Evolutionary conservation across 176 grass and related monocot species (phyloP), one percentile per base, ranked within the genome.

Genomic region (Zizania latifolia): DNA sequence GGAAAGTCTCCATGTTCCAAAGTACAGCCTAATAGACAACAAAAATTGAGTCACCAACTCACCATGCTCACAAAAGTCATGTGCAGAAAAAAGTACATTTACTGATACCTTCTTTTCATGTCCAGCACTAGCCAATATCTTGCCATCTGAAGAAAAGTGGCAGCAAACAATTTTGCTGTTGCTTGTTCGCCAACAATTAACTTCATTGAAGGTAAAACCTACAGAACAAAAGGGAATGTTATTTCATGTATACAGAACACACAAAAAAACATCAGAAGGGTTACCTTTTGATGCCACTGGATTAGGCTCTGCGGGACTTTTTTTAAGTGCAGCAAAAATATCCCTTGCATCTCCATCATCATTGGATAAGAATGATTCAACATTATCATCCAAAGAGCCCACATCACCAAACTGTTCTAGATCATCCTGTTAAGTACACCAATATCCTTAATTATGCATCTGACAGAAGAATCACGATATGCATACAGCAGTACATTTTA

Each of bases 311-410:
- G 90, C 46, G 3, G 87, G 84, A 54, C 84, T 83, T 72, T 76
- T 84, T 87, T 98, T 94, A 60, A 92, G 57, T 71, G 91, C 86
- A 59, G 89, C 84, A 92, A 98, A 98, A 54, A 94, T 98, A 62
- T 98, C 95, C 65, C 95, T 87, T 29, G 84, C 68, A 72, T 94
- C 94, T 77, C 84, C 95, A 70, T 93, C 90, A 33, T 92, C 89
- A 84, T 98, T 90, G 22, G 95, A 94, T 75, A 98, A 84, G 82
- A 98, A 98, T 34, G 95, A 98, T 87, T 98, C 91, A 43, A 98
- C 91, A 79, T 94, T 94, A 76, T 98, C 95, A 69, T 98, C 95
- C 78, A 98, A 90, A 65, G 88, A 89, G 58, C 81, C 91, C 75
- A 92, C 91, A 64, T 94, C 94, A 35, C 88, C 94, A 89, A 93